These are phyloP conservation scores for Scutellaria barbata DNA, from an alignment of 257 asterid genomes.

Conservation along the genomic window DNA sequence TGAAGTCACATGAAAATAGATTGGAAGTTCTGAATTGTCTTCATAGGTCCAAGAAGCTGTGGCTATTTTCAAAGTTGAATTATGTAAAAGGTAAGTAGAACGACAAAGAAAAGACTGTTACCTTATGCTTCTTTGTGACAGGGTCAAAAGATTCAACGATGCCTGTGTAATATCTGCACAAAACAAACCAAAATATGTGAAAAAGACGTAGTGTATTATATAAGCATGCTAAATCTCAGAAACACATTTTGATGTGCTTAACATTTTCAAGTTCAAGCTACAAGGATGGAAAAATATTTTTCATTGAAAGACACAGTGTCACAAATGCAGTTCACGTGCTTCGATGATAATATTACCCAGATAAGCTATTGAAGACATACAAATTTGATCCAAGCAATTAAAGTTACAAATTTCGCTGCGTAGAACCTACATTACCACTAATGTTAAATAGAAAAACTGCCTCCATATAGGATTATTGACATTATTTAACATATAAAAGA, in stretches of 20 bases:
- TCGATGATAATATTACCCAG: no score
- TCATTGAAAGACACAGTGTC: neutral
- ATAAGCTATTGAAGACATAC: no score
- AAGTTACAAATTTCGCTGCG: neutral
- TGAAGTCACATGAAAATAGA: neutral
- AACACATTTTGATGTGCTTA: neutral
- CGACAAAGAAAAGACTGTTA: conserved; percentile 29
- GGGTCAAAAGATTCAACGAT: conserved; percentile 49
- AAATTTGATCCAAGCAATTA: neutral
- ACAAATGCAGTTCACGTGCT: neutral
- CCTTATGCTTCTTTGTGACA: conserved; percentile 49
- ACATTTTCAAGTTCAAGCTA: neutral
- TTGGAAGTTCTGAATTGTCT: neutral
- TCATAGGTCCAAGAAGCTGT: neutral
- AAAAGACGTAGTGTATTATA: neutral
- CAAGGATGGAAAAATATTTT: neutral
- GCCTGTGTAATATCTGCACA: conserved; percentile 53
- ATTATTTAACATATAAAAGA: neutral
- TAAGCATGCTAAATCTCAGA: conserved; percentile 5
- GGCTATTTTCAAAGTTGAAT: neutral
- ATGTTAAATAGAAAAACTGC: neutral
- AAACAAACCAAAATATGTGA: neutral
- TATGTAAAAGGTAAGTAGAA: neutral
- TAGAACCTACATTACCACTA: neutral
- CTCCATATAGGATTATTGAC: neutral